Evolutionary conservation across 179 eudicot species (phyloP), one percentile per base, ranked within the genome.

Genomic region (Nepenthes alata): DNA sequence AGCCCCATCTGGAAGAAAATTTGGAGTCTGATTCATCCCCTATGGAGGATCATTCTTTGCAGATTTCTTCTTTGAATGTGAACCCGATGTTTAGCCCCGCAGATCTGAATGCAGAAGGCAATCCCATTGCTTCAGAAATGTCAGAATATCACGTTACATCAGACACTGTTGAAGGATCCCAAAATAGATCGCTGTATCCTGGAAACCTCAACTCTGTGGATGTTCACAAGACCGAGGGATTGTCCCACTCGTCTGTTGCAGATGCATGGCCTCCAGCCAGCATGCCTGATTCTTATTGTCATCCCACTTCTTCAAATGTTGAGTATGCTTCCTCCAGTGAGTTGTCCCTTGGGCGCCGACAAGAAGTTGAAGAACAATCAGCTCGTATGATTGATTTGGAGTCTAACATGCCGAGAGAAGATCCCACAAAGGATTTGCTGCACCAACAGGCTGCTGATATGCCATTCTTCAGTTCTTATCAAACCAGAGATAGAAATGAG

Each of bases 241-340:
- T 58, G 56, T 70, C 80, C 11, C 62, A 62, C 36, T 64, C 82
- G 41, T 65, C 94, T 61, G 65, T 74, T 25, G 69, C 68, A 57
- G 73, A 82, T 54, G 63, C 74, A 15, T 86, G 95, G 89, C 71
- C 82, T 10, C 67, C 78, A 64, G 65, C 68, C 55, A 77, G 75
- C 65, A 70, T 81, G 73, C 78, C 75, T 5, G 79, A 63, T 62
- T 65, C 91, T 71, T 79, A 65, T 58, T 71, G 63, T 69, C 77
- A 69, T 63, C 35, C 70, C n/a, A 15, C 79, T 69, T 61, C 76
- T 52, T 47, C 74, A 36, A 73, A 71, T 58, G 70, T 69, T 62
- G 75, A 69, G 34, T 78, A 69, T 68, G 55, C 74, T 4, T 71
- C 83, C 39, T 41, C 81, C 48, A 63, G 62, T 53, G 78, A 72